Evolutionary conservation across 2,329 filamentous ascomycete species (phyloP).

Genomic region (Colletotrichum lupini): DNA sequence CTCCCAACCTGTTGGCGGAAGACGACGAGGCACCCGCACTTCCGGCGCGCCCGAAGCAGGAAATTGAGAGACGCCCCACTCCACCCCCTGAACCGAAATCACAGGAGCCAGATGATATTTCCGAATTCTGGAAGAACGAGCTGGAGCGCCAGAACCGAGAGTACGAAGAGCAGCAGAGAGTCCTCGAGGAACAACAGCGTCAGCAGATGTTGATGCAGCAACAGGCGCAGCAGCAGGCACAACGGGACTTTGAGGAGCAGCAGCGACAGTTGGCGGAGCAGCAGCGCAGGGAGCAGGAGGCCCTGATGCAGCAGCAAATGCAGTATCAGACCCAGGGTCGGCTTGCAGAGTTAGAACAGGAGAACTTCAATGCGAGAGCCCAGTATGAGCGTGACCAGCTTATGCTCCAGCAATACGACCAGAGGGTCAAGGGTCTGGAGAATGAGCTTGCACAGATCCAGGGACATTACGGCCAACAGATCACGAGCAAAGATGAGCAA

Average conservation of each 20-base stretch:
- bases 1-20: conserved; percentile 87
- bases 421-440: conserved; percentile 92
- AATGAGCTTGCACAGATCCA: conserved; percentile 86
- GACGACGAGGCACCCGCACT: conserved; percentile 87
- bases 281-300: conserved; percentile 90
- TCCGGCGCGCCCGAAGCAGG: conserved; percentile 83
- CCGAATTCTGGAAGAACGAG: conserved; percentile 97
- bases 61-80: conserved; percentile 74
- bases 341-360: conserved; percentile 93
- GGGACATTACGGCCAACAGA: conserved; percentile 85
- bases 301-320: conserved; percentile 87
- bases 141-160: conserved; percentile 91
- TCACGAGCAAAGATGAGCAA: conserved; percentile 91
- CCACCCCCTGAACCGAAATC: conserved; percentile 75
- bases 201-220: conserved; percentile 85
- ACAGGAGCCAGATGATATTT: conserved; percentile 92
- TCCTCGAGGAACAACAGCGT: conserved; percentile 88
- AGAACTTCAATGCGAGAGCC: conserved; percentile 92
- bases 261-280: conserved; percentile 89
- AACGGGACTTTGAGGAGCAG: conserved; percentile 96
- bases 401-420: conserved; percentile 96
- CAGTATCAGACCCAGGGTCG: conserved; percentile 95
- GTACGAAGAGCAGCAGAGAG: conserved; percentile 92
- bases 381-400: conserved; percentile 98
- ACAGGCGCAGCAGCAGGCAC: conserved; percentile 83